Evolutionary conservation across 1,284 basidiomycete species (phyloP), one percentile per base, ranked within the genome.

Genomic region (Ganoderma sinense): DNA sequence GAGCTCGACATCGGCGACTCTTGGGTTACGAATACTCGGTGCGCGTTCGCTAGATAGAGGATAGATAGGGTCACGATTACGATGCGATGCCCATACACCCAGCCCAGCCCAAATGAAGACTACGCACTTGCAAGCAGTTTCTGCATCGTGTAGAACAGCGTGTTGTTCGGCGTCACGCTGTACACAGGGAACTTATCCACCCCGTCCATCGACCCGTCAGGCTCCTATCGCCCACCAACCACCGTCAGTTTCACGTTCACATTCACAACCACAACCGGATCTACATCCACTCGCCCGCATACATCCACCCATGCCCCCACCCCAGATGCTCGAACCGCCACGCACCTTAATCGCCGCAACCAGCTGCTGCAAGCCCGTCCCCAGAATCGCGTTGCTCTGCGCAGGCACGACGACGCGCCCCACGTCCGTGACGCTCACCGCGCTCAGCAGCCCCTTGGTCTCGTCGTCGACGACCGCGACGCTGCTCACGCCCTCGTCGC

Each of bases 131-230:
- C 92, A 23, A 94, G 84, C 18, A 94, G 82, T 78, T 94, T 94
- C 80, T 94, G 87, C 67, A 94, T 89, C 0, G 91, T 89, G 77
- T 89, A 92, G 11, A 85, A 84, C 11, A 94, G 83, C 2, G 87
- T 85, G 73, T 84, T 91, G 43, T 84, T 86, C 0, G 90, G 87
- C 26, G 86, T 83, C 29, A 93, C 90, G 64, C 91, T 91, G 76
- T 94, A 94, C 0, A 93, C 93, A 91, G 92, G 93, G 79, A 89
- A 94, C 80, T 86, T 89, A 75, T 94, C 92, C 31, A 78, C 88
- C 8, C 92, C 92, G 70, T 94, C 93, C 2, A 85, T 91, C 2
- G 87, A 87, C 26, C 92, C 92, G 72, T 91, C 85, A 0, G 89
- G 86, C 70, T 86, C 87, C 91, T 92, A 67, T 33, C 48, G 3